phyloP scores from a whole-genome alignment of 2,329 filamentous ascomycete species.

The Fusarium pilosicola region DNA sequence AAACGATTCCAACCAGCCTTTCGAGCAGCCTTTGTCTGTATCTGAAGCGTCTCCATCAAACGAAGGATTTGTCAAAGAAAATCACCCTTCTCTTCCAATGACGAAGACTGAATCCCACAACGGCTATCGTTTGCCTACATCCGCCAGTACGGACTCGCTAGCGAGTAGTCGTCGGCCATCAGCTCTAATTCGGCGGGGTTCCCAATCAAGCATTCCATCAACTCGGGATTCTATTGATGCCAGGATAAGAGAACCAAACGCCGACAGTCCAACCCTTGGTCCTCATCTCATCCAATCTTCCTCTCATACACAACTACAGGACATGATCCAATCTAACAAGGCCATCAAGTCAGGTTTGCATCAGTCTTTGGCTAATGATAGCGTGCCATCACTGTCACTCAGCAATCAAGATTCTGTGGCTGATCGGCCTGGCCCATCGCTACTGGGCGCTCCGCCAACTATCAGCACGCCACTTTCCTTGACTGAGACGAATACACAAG shows the following conservation, averaged over 20 bases:
- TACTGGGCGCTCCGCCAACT: conserved; percentile 42
- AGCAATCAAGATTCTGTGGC: conserved; percentile 60
- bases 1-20: conserved; percentile 41
- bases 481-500: conserved; percentile 51
- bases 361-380: conserved; percentile 67
- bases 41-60: conserved; percentile 37
- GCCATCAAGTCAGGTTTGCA: conserved; percentile 65
- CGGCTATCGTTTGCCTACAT: conserved; percentile 64
- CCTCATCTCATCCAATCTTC: conserved; percentile 59
- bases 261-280: conserved; percentile 72
- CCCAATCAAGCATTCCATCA: conserved; percentile 63
- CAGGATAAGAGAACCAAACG: conserved; percentile 50
- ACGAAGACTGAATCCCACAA: conserved; percentile 49
- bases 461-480: conserved; percentile 45
- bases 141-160: conserved; percentile 59
- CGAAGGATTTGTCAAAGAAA: conserved; percentile 48
- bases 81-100: conserved; percentile 53
- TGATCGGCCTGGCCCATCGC: conserved; percentile 51
- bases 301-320: conserved; percentile 67
- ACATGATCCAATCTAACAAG: conserved; percentile 70
- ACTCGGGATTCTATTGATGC: conserved; percentile 52
- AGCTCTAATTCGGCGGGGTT: conserved; percentile 52
- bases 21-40: conserved; percentile 37
- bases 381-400: conserved; percentile 63
- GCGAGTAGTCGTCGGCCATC: conserved; percentile 52